phyloP scores from a whole-genome alignment of 2,329 filamentous ascomycete species.

The Chrysoporthe austroafricana region DNA sequence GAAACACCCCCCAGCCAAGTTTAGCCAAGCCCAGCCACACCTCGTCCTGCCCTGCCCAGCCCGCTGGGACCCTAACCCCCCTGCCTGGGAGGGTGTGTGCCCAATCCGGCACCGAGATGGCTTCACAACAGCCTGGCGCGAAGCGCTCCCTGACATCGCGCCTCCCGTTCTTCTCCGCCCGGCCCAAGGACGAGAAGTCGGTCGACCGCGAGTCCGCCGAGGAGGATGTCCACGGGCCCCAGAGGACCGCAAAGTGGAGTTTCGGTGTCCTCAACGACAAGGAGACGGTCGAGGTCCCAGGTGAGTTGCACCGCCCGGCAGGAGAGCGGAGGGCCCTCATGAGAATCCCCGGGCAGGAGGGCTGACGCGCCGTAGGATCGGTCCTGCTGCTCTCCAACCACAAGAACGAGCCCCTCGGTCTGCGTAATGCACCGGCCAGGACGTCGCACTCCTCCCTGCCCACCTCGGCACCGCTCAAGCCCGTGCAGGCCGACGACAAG shows the following conservation, averaged over 20 bases:
- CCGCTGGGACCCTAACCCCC: no score
- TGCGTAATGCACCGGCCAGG: constrained; percentile 59
- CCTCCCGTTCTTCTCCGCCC: constrained; percentile 16
- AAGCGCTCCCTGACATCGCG: constrained; percentile 15
- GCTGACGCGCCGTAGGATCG: constrained; percentile 48
- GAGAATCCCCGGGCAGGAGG: neutral
- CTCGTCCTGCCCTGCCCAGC: no score
- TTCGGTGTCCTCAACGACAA: constrained; percentile 85
- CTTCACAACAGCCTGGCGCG: neutral
- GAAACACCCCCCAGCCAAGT: no score
- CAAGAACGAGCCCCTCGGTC: constrained; percentile 62
- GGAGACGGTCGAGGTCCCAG: constrained; percentile 84
- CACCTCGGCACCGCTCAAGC: constrained; percentile 40
- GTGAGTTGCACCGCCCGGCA: constrained; percentile 48
- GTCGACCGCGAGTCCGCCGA: constrained; percentile 14
- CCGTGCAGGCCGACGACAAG: constrained; percentile 39
- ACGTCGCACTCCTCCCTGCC: constrained; percentile 63
- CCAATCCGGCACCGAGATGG: neutral
- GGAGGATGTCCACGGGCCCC: neutral
- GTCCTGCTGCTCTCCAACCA: constrained; percentile 59
- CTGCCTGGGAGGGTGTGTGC: no score
- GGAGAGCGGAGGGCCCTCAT: neutral
- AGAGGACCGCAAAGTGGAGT: constrained; percentile 51
- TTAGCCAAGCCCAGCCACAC: no score
- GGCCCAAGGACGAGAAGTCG: neutral